These are phyloP conservation scores for Pilatotrama ljubarskyi DNA, from an alignment of 768 basidiomycete genomes.

Conservation along the genomic window DNA sequence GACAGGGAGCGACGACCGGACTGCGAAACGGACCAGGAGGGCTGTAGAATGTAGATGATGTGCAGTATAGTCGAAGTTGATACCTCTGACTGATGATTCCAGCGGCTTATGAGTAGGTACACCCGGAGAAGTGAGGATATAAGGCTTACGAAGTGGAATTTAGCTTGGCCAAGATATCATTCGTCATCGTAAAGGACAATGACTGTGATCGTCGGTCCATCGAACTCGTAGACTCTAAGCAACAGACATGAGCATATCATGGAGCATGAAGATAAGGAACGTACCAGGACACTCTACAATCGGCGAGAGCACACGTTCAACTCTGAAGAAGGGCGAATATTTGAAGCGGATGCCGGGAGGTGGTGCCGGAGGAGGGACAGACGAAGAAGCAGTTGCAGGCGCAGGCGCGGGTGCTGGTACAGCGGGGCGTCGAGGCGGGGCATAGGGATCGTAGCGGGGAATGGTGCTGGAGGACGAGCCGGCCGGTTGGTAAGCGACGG, in stretches of 20 bases:
- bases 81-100: slow-evolving; percentile 54
- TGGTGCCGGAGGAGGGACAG: slow-evolving; percentile 23
- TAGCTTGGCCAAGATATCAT: slow-evolving; percentile 65
- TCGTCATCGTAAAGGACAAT: slow-evolving; percentile 62
- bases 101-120: not conserved
- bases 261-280: slow-evolving; percentile 15
- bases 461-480: slow-evolving; percentile 14
- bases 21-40: slow-evolving; percentile 52
- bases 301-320: slow-evolving; percentile 64
- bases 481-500: slow-evolving; percentile 12
- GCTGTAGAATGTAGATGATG: slow-evolving; percentile 74
- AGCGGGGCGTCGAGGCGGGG: slow-evolving; percentile 50
- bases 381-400: slow-evolving; percentile 38
- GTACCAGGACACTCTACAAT: slow-evolving; percentile 80
- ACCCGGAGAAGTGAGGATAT: not conserved
- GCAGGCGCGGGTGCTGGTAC: slow-evolving; percentile 31
- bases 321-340: slow-evolving; percentile 72
- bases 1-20: slow-evolving; percentile 52
- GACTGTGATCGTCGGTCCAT: slow-evolving; percentile 71
- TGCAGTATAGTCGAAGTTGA: slow-evolving; percentile 87
- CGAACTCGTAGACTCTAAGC: slow-evolving; percentile 71
- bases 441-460: slow-evolving; percentile 49
- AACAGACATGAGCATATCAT: slow-evolving; percentile 4
- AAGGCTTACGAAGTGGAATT: slow-evolving; percentile 52
- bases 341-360: slow-evolving; percentile 67